Base-by-base conservation (phyloP, 345 rosid species). In the Sisymbrium irio region DNA sequence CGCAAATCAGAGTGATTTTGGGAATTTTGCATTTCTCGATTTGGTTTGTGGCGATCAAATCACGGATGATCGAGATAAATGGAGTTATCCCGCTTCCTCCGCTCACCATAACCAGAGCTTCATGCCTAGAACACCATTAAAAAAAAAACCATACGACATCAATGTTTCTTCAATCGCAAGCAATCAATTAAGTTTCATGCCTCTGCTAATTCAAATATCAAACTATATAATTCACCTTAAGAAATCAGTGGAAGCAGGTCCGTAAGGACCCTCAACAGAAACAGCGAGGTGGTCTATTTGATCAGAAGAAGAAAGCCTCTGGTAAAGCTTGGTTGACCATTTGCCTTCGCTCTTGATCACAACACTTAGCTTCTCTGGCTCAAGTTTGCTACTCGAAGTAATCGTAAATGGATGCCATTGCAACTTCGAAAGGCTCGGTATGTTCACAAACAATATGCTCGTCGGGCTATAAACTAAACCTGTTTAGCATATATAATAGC, bases 321-420 rank as follows among this genome's bases (percentile, higher is more conserved):
- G 79, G 57, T 80, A 74, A 33, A 94, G 93, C 73, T 88, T 86
- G 42, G 72, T 61, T n/a, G 98, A 82, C 98, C 98, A 94, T 57
- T 78, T 84, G 50, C 96, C 96, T 81, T 86, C 97, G 22, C 81
- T 42, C 73, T 88, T 94, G 66, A 91, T 78, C 25, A 85, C 78
- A 40, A 94, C 79, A 77, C 96, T 94, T 2, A 94, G 61, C 41
- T 59, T 82, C 51, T 89, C 93, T 37, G 85, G 71, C 22, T 94
- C 97, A 67, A 89, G 75, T 59, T 80, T 86, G 74, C 93, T 85
- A 32, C 79, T 89, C 3, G 97, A 94, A 46, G 81, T 80, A 9
- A 94, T 65, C 3, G 96, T 89, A 66, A 88, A 94, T 1, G 98
- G 98, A 82, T 94, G 98, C 98, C 98, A 94, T 62, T 94, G 96